These are phyloP conservation scores for Phytophthora macrochlamydospora DNA, from an alignment of 352 stramenopile species.

Conservation along the genomic window DNA sequence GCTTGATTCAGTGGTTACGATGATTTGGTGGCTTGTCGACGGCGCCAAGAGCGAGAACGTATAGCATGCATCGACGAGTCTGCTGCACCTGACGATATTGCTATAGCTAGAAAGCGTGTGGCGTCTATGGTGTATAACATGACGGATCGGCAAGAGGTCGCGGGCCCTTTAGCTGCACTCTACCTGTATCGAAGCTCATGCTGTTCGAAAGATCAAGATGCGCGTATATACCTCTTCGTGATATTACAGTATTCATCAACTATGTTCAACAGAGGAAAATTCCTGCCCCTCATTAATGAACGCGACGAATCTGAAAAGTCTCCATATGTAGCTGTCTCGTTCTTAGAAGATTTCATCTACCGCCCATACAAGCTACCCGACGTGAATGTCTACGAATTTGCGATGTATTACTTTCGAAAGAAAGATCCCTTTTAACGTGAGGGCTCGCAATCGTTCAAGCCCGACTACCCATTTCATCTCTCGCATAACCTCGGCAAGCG, in stretches of 20 bases:
- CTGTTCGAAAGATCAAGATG: conserved; percentile 4
- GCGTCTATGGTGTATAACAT: conserved; percentile 8
- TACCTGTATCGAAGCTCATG: conserved; percentile 7
- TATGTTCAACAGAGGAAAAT: background rate
- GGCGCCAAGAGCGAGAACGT: background rate
- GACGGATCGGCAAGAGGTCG: conserved; percentile 3
- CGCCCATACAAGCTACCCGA: background rate
- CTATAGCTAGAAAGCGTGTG: conserved; percentile 1
- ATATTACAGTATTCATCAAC: conserved; percentile 1
- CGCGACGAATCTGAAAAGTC: background rate
- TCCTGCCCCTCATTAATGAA: background rate
- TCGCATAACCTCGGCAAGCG: conserved; percentile 1
- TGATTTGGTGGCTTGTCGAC: conserved; percentile 1
- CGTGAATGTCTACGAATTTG: conserved; percentile 1
- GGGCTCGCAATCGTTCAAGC: background rate
- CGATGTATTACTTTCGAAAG: conserved; percentile 4
- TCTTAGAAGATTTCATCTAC: conserved; percentile 5
- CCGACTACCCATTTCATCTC: background rate
- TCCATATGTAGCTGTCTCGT: background rate
- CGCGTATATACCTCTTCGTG: background rate
- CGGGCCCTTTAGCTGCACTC: conserved; percentile 3
- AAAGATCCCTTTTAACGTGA: background rate
- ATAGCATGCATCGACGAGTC: background rate
- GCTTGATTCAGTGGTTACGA: conserved; percentile 3
- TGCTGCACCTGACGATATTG: background rate